phyloP scores from a whole-genome alignment of 129 eudicot species.

The Mikania micrantha region DNA sequence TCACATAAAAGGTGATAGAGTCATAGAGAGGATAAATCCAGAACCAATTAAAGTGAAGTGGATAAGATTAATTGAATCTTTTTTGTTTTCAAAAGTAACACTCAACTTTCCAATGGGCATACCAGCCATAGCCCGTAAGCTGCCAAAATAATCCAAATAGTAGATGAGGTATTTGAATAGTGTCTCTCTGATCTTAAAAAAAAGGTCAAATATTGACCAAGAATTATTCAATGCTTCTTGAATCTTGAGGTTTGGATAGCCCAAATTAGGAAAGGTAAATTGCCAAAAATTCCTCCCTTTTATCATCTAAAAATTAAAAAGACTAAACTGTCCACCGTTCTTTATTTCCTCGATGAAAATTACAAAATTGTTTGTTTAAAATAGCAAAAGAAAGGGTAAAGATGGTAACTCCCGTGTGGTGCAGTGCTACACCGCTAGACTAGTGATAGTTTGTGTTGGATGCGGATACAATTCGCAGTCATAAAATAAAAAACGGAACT shows the following conservation, averaged over 20 bases:
- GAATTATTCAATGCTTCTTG: conserved; percentile 9
- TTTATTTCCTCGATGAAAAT: background rate
- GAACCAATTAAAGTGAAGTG: conserved; percentile 21
- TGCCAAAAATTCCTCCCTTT: conserved; percentile 6
- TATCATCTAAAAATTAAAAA: background rate
- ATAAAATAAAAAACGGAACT: background rate
- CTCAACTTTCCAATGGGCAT: conserved; percentile 17
- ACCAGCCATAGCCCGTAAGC: conserved; percentile 16
- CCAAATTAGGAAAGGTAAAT: background rate
- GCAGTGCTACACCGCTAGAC: background rate
- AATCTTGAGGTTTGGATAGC: conserved; percentile 19
- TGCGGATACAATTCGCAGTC: too few species aligned
- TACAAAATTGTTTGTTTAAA: background rate
- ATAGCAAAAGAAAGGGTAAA: background rate
- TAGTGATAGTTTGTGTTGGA: background rate
- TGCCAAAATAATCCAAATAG: background rate
- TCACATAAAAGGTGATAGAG: conserved; percentile 2
- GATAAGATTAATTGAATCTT: conserved; percentile 21
- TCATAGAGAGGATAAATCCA: conserved; percentile 1
- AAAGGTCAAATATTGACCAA: conserved; percentile 14
- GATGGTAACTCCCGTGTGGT: background rate
- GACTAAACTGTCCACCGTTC: background rate
- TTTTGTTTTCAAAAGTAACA: conserved; percentile 17
- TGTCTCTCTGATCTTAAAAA: background rate
- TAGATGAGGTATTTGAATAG: background rate